A percentile compares a stretch with the other conserved stretches of the same genome.
Evolutionary conservation across 1,139 yeast genomes (phyloP).

Genomic region (Geotrichum cucujoidarum): DNA sequence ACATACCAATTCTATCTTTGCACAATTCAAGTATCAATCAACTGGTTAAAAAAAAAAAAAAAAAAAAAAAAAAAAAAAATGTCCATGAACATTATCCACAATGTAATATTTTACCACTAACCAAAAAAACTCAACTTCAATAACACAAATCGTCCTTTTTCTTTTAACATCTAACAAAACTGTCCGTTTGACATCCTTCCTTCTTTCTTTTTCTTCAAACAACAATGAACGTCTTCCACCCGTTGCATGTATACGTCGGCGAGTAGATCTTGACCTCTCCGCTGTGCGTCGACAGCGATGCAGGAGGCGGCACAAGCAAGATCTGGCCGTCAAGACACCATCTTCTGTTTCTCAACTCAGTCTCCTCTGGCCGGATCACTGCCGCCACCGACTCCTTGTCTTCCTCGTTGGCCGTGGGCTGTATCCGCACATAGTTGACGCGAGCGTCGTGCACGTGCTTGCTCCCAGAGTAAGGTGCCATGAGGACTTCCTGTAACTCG

Average conservation of each 20-base stretch:
- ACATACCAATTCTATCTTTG: too few species aligned
- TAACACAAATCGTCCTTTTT: too few species aligned
- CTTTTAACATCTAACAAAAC: background rate
- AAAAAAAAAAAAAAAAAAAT: too few species aligned
- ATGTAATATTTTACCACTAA: background rate
- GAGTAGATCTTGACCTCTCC: conserved; percentile 25
- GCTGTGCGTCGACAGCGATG: conserved; percentile 13
- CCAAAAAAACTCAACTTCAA: background rate
- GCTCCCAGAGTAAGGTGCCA: conserved; percentile 54
- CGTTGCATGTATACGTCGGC: conserved; percentile 27
- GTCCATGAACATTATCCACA: too few species aligned
- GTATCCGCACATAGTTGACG: conserved; percentile 5
- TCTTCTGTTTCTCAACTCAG: conserved; percentile 1
- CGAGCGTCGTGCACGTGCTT: conserved; percentile 44
- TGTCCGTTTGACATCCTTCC: too few species aligned
- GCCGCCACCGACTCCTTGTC: conserved; percentile 19
- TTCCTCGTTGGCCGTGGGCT: conserved; percentile 21
- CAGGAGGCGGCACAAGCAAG: conserved; percentile 25
- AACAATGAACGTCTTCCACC: conserved; percentile 33
- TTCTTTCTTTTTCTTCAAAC: conserved; percentile 14
- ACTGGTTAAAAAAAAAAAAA: background rate
- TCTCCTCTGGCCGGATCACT: background rate
- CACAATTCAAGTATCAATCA: background rate
- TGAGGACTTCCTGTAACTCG: conserved; percentile 53
- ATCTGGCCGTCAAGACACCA: conserved; percentile 28